Conservation (phyloP, 2,329 filamentous ascomycete species). For the Alternaria triticimaculans region DNA sequence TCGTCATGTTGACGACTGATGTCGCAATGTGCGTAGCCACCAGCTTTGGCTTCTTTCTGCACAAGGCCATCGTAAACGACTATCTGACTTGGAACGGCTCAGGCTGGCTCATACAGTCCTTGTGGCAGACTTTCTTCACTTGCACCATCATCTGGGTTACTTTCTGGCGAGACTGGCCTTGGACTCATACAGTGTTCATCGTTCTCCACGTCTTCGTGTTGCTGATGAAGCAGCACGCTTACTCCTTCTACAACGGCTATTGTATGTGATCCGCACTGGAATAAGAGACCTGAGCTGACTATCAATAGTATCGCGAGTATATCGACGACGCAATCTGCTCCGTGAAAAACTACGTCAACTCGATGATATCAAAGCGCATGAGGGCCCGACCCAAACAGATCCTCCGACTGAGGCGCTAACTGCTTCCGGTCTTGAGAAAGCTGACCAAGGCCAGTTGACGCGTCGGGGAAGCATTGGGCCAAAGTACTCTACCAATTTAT, state of each 20-base stretch:
- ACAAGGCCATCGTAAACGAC: constrained; percentile 65
- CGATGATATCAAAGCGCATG: constrained; percentile 58
- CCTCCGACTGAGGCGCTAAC: constrained; percentile 2
- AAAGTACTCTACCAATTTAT: constrained; percentile 53
- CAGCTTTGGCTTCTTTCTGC: constrained; percentile 69
- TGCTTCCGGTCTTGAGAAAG: constrained; percentile 25
- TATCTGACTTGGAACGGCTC: constrained; percentile 70
- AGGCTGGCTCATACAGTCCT: constrained; percentile 77
- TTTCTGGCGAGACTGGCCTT: constrained; percentile 76
- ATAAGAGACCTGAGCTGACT: background rate
- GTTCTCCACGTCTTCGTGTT: constrained; percentile 76
- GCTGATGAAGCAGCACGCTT: constrained; percentile 85
- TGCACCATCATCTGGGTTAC: constrained; percentile 69
- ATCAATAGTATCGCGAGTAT: constrained; percentile 52
- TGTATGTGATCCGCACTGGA: constrained; percentile 39
- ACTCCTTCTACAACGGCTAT: constrained; percentile 80
- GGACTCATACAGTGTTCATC: constrained; percentile 82
- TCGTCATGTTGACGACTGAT: constrained; percentile 66
- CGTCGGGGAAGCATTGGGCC: constrained; percentile 45
- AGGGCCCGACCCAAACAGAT: constrained; percentile 44
- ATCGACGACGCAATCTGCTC: constrained; percentile 57
- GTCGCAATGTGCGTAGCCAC: constrained; percentile 72
- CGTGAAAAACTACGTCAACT: constrained; percentile 63
- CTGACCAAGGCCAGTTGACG: constrained; percentile 7
- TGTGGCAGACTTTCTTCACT: constrained; percentile 74